Percentiles rank a stretch among this genome's conserved stretches.
Evolutionary conservation across 2,329 filamentous ascomycete genomes (phyloP).

Genomic region (Didymella pinodella): DNA sequence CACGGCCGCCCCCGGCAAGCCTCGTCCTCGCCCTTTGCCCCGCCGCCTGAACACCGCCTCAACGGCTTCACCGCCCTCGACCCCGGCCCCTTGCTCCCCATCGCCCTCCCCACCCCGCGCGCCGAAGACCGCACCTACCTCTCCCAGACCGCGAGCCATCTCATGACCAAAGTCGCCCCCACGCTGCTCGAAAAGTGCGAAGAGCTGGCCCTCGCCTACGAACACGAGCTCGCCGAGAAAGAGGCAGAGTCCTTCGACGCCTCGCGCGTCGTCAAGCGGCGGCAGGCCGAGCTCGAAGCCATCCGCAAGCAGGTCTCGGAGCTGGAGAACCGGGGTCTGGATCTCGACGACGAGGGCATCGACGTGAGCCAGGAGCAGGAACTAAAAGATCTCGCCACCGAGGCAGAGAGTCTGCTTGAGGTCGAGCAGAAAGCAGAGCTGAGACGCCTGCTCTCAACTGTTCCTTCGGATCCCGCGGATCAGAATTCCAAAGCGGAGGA

Average conservation of each 20-base stretch:
- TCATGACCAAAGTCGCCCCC: conserved; percentile 70
- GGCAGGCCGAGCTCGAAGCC: conserved; percentile 70
- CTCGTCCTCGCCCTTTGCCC: conserved; percentile 72
- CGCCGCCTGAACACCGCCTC: conserved; percentile 46
- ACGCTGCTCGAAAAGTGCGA: conserved; percentile 58
- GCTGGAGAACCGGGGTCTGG: conserved; percentile 50
- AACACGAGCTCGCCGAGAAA: conserved; percentile 78
- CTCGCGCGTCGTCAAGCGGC: conserved; percentile 62
- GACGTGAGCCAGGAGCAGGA: conserved; percentile 48
- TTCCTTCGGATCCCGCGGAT: conserved; percentile 39
- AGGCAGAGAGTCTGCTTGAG: conserved; percentile 55
- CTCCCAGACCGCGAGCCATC: conserved; percentile 60
- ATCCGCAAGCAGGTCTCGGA: conserved; percentile 68
- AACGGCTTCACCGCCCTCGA: conserved; percentile 41
- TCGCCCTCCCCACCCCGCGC: conserved; percentile 36
- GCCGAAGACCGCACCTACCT: conserved; percentile 45
- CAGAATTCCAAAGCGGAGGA: conserved; percentile 11
- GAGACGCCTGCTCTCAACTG: conserved; percentile 39
- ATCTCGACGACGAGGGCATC: conserved; percentile 46
- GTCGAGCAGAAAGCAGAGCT: conserved; percentile 55
- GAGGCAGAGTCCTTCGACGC: conserved; percentile 61
- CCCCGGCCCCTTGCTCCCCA: conserved; percentile 34
- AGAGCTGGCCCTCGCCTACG: conserved; percentile 63
- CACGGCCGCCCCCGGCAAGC: conserved; percentile 67
- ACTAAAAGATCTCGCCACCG: conserved; percentile 47